phyloP scores from a whole-genome alignment of 129 eudicot genomes.

The Daucus carota region DH1_v3.0 NC_030383.2:5524001-5524500 shows the following conservation, averaged over 20 bases:
- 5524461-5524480: conserved; percentile 82
- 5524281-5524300: background rate
- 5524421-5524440: conserved; percentile 94
- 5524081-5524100: conserved; percentile 36
- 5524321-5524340: no score
- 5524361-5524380: background rate
- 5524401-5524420: conserved; percentile 70
- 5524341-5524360: background rate
- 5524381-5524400: background rate
- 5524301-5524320: no score
- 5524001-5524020: conserved; percentile 63
- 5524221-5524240: conserved; percentile 88
- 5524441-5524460: conserved; percentile 97
- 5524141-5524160: conserved; percentile 6
- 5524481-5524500: conserved; percentile 66
- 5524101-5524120: background rate
- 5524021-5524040: conserved; percentile 86
- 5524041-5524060: conserved; percentile 89
- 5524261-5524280: conserved; percentile 36
- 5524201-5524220: conserved; percentile 84
- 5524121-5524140: conserved; percentile 2
- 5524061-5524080: conserved; percentile 93
- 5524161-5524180: background rate
- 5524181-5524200: conserved; percentile 41
- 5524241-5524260: conserved; percentile 79